Evolutionary conservation across 2,329 filamentous ascomycete species (phyloP).

Genomic region (Exophiala alcalophila): DNA sequence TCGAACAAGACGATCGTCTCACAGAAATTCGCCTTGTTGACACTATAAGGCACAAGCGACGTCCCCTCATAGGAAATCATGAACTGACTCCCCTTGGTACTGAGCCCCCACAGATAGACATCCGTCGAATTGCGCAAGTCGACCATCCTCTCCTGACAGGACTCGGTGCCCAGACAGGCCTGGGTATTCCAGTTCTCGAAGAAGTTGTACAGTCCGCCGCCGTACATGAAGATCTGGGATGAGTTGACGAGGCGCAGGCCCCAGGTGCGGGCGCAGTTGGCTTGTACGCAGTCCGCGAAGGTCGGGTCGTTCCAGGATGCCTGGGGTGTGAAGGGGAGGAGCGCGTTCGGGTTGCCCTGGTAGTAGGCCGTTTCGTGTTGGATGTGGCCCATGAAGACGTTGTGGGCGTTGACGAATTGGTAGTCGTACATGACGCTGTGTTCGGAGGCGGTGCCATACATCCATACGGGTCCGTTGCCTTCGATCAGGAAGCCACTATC

Average conservation of each 20-base stretch:
- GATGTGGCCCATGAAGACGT: conserved; percentile 62
- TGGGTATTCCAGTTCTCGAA: conserved; percentile 51
- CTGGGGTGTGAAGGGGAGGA: conserved; percentile 53
- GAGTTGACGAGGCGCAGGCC: conserved; percentile 61
- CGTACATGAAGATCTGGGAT: conserved; percentile 57
- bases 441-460: conserved; percentile 64
- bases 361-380: conserved; percentile 72
- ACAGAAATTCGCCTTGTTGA: conserved; percentile 27
- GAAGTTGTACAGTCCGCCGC: conserved; percentile 64
- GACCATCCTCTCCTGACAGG: conserved; percentile 29
- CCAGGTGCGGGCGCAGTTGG: conserved; percentile 52
- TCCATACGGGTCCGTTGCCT: conserved; percentile 49
- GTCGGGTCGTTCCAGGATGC: conserved; percentile 49
- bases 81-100: conserved; percentile 27
- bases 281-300: conserved; percentile 46
- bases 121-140: conserved; percentile 25
- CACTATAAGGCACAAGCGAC: conserved; percentile 24
- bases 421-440: conserved; percentile 70
- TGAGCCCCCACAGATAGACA: conserved; percentile 28
- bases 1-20: conserved; percentile 28
- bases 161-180: conserved; percentile 36
- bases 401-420: conserved; percentile 58
- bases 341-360: conserved; percentile 62
- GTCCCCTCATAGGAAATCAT: conserved; percentile 28
- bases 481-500: conserved; percentile 44